Evolutionary conservation across 139 green algal species (phyloP).

Genomic region (Edaphochlamys debaryana): DNA sequence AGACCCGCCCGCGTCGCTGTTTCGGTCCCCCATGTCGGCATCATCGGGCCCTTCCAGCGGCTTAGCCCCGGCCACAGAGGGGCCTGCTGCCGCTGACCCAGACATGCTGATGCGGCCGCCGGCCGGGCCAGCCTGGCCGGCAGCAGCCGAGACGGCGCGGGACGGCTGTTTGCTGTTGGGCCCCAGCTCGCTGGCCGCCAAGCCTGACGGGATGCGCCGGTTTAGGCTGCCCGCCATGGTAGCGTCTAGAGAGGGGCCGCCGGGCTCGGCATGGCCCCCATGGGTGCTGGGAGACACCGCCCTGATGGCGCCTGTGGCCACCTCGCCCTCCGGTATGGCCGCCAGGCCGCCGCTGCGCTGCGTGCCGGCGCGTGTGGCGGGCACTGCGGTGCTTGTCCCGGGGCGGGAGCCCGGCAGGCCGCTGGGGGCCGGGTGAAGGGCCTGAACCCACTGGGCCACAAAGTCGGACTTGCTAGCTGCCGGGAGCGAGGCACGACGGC

Average conservation of each 20-base stretch:
- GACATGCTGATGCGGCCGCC: too few species aligned
- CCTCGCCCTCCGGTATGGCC: not conserved
- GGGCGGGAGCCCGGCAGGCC: not conserved
- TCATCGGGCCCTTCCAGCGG: not conserved
- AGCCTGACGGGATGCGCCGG: not conserved
- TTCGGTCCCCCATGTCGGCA: not conserved
- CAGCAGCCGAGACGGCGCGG: not conserved
- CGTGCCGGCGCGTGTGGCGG: not conserved
- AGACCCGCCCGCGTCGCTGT: conserved; percentile 21
- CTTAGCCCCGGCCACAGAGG: not conserved
- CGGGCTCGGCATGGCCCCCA: too few species aligned
- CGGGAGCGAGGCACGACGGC: too few species aligned
- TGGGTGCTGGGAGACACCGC: not conserved
- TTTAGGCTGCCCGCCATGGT: not conserved
- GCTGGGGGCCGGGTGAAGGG: not conserved
- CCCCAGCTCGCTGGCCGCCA: not conserved
- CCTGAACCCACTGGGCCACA: conserved; percentile 29
- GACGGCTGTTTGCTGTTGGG: not conserved
- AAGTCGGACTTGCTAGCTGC: conserved; percentile 34
- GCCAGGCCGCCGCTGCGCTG: not conserved
- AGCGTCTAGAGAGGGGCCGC: too few species aligned
- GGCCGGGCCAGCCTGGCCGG: not conserved
- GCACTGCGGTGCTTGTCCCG: not conserved
- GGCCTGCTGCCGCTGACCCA: not conserved
- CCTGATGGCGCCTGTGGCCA: not conserved